phyloP scores from a whole-genome alignment of 2,329 filamentous ascomycete species.

The Talaromyces sp. region DNA sequence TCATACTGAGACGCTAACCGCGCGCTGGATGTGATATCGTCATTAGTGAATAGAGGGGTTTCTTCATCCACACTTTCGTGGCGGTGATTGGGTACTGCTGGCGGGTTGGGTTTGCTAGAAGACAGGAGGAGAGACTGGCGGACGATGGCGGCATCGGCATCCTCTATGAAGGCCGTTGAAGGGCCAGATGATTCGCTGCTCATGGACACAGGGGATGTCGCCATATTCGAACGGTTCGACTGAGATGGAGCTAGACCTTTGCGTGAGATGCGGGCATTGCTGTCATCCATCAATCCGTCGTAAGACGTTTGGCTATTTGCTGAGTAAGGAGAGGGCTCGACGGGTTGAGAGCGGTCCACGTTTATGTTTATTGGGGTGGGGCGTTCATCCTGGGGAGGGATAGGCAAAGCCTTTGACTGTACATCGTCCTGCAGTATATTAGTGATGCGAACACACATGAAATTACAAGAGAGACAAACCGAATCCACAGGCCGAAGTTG shows the following conservation, averaged over 20 bases:
- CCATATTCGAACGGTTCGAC: slow-evolving; percentile 8
- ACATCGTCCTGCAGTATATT: slow-evolving; percentile 8
- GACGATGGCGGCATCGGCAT: slow-evolving; percentile 37
- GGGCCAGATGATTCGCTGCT: slow-evolving; percentile 12
- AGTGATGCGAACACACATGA: neutral
- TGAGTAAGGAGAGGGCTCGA: slow-evolving; percentile 48
- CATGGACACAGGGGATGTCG: slow-evolving; percentile 8
- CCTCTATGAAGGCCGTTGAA: slow-evolving; percentile 22
- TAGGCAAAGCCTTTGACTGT: slow-evolving; percentile 18
- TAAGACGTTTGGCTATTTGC: slow-evolving; percentile 49
- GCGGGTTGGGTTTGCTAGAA: slow-evolving; percentile 19
- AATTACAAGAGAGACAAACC: slow-evolving; percentile 1
- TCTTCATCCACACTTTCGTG: slow-evolving; percentile 20
- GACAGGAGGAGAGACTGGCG: slow-evolving; percentile 27
- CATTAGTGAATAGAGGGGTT: slow-evolving; percentile 23
- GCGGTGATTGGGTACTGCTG: slow-evolving; percentile 16
- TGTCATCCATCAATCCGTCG: slow-evolving; percentile 43
- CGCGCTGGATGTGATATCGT: slow-evolving; percentile 37
- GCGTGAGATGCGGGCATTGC: slow-evolving; percentile 18
- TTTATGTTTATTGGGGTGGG: slow-evolving; percentile 41
- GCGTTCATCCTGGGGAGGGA: slow-evolving; percentile 19
- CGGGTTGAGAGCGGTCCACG: slow-evolving; percentile 38
- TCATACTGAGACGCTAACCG: slow-evolving; percentile 43
- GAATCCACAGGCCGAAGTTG: slow-evolving; percentile 20
- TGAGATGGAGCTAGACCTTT: slow-evolving; percentile 8